Base-by-base conservation (phyloP, 306 rosid species). In the Cicer bijugum region DNA sequence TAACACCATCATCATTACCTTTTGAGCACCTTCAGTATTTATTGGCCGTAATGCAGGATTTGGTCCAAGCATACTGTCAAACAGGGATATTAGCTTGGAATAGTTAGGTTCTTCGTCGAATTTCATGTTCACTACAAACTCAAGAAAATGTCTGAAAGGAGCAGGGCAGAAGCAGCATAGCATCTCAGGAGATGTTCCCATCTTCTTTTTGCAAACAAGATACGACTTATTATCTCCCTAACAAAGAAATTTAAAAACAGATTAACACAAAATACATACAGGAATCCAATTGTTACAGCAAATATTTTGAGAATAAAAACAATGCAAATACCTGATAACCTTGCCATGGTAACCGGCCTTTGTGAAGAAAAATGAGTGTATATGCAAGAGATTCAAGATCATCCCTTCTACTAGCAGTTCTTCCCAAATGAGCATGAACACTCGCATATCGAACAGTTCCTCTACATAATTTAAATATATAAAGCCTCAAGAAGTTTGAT, bases 401-500 rank as follows among this genome's bases (percentile, higher is more conserved):
- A 57, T 93, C 98, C 81, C 97, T 87, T 89, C 97, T 88, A 69
- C 97, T 91, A 45, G 98, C 94, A 74, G 98, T 89, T 91, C 98
- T 89, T 79, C 97, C 96, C 80, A 91, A 76, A 75, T 93, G 98
- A 61, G 97, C 98, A 80, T 93, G 98, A 68, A 93, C 98, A 79
- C 98, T 89, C 28, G 97, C 98, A 83, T 93, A 93, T 59, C 98
- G 91, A 48, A 93, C 97, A 42, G 98, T 93, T 81, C 97, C 98
- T 77, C 98, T 93, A 46, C 58, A 51, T 12, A 51, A 66, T 38
- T 71, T 50, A 43, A 59, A 37, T 28, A 70, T n/a, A 6, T 11
- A 16, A 75, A 75, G 43, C 12, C 40, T 16, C 47, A 9, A 58
- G 35, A 23, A 79, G 38, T 15, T 55, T n/a, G 60, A 64, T 57